Evolutionary conservation across 2,329 filamentous ascomycete species (phyloP).

Genomic region (Dactylella cylindrospora): DNA sequence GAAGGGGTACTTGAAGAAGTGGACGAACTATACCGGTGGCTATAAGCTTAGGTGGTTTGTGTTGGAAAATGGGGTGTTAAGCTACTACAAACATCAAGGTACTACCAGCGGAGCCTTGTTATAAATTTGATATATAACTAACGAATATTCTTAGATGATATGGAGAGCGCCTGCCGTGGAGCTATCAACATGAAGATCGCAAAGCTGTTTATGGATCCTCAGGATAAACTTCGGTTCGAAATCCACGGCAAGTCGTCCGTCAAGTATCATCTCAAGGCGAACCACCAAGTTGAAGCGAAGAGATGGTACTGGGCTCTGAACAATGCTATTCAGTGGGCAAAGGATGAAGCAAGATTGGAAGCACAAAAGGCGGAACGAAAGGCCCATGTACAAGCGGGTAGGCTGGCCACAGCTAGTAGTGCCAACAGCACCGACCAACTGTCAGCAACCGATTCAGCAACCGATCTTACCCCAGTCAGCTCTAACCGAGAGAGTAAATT

Average conservation of each 20-base stretch:
- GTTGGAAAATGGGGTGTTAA: constrained; percentile 91
- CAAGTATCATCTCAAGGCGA: constrained; percentile 96
- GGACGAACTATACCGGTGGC: constrained; percentile 97
- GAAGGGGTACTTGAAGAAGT: constrained; percentile 98
- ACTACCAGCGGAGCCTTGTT: constrained; percentile 33
- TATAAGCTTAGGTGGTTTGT: constrained; percentile 99
- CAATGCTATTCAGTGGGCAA: constrained; percentile 97
- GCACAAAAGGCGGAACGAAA: constrained; percentile 57
- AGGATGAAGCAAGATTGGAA: constrained; percentile 93
- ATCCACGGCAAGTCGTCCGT: constrained; percentile 98
- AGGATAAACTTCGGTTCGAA: constrained; percentile 97
- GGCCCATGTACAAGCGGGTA: constrained; percentile 62
- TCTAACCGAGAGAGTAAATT: constrained; percentile 51
- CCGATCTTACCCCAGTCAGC: constrained; percentile 57
- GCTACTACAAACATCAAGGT: constrained; percentile 97
- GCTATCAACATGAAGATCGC: constrained; percentile 99
- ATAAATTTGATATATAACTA: constrained; percentile 6
- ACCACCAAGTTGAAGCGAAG: constrained; percentile 97
- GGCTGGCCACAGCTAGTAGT: constrained; percentile 66
- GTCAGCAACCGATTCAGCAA: constrained; percentile 50
- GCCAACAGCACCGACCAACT: constrained; percentile 29
- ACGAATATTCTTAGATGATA: constrained; percentile 67
- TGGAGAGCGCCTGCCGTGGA: constrained; percentile 90
- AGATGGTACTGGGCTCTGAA: constrained; percentile 99
- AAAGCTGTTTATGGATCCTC: constrained; percentile 88